A percentile compares a stretch with the other conserved stretches of the same genome.
These are phyloP conservation scores for Zanthoxylum bungeanum DNA, from an alignment of 345 rosid genomes.

Conservation along the genomic window DNA sequence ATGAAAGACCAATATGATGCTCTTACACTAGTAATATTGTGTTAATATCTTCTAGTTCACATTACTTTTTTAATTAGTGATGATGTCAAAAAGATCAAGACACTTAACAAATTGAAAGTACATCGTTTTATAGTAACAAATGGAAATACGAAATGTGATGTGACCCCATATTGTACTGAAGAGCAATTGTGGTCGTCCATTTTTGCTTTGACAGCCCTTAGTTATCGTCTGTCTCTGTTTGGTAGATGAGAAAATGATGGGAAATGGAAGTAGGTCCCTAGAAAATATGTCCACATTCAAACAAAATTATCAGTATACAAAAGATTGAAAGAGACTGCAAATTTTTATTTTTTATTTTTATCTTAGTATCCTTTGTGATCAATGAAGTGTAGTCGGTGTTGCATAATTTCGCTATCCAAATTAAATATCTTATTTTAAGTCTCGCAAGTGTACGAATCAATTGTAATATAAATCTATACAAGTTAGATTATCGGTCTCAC, in stretches of 20 bases:
- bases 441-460: no score
- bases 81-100: no score
- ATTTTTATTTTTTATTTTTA: no score
- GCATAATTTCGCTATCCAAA: no score
- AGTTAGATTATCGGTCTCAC: no score
- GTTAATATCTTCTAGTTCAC: not conserved
- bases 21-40: no score
- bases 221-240: not conserved
- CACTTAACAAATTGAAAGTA: not conserved
- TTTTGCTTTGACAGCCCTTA: not conserved
- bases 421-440: no score
- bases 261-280: not conserved
- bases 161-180: not conserved
- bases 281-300: not conserved
- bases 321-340: not conserved
- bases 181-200: not conserved
- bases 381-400: no score
- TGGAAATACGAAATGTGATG: not conserved
- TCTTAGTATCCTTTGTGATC: not conserved
- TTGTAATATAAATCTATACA: no score
- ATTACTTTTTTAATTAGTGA: not conserved
- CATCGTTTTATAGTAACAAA: not conserved
- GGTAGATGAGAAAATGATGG: slow-evolving; percentile 7
- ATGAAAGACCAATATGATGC: no score
- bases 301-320: not conserved